Percentiles rank a stretch among this genome's conserved stretches.
Conservation (phyloP, 768 basidiomycete species). For the Kwoniella heveanensis region DNA sequence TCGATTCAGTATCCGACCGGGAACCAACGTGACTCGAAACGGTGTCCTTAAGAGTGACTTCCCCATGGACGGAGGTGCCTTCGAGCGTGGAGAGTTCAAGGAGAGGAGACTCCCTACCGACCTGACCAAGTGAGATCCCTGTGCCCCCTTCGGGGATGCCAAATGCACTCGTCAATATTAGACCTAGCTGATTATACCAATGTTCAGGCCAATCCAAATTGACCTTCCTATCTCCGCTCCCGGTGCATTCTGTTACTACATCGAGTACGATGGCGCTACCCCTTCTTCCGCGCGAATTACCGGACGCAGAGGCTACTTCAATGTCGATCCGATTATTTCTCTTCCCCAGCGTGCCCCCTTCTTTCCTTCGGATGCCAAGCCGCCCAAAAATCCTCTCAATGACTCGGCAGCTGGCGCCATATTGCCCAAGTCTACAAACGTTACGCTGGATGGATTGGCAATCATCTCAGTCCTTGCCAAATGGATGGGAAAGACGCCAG, state of each 20-base stretch:
- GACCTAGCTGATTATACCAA: too few relatives aligned
- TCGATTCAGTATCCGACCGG: constrained; percentile 86
- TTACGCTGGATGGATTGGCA: constrained; percentile 84
- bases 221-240: constrained; percentile 96
- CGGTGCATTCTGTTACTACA: constrained; percentile 91
- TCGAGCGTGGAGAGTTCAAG: constrained; percentile 72
- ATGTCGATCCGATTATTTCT: constrained; percentile 86
- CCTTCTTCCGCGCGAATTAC: constrained; percentile 62
- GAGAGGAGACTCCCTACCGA: constrained; percentile 62
- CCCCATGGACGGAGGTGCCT: constrained; percentile 86
- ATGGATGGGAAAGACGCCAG: constrained; percentile 86
- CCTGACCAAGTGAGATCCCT: constrained; percentile 61
- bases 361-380: constrained; percentile 59
- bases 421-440: constrained; percentile 61
- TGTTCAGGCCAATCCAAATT: constrained; percentile 79
- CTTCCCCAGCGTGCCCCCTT: constrained; percentile 73
- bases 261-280: constrained; percentile 68
- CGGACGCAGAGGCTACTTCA: constrained; percentile 91
- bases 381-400: constrained; percentile 26
- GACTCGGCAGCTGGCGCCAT: constrained; percentile 52
- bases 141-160: background rate
- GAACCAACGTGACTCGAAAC: constrained; percentile 84
- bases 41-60: constrained; percentile 96
- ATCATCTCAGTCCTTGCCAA: constrained; percentile 92
- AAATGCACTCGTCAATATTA: too few relatives aligned